Evolutionary conservation across 2,329 filamentous ascomycete genomes (phyloP).

Genomic region (Sarocladiaceae sp.): DNA sequence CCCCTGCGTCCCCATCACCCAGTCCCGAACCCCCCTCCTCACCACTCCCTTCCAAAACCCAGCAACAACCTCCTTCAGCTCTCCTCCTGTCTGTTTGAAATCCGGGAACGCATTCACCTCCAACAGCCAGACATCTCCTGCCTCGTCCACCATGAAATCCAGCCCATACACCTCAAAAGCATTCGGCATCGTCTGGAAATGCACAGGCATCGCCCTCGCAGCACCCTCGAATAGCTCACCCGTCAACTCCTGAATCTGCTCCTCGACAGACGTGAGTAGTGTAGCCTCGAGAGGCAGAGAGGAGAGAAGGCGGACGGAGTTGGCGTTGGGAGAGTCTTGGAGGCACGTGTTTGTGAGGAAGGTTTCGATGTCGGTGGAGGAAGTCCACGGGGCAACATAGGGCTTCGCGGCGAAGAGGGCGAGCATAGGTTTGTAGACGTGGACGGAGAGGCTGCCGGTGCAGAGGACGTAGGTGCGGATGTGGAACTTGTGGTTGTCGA

Average conservation of each 20-base stretch:
- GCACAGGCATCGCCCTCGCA: constrained; percentile 72
- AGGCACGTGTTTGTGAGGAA: constrained; percentile 96
- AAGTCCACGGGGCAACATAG: constrained; percentile 60
- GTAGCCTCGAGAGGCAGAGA: constrained; percentile 42
- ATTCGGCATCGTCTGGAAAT: constrained; percentile 86
- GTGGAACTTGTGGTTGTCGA: constrained; percentile 82
- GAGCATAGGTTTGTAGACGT: constrained; percentile 86
- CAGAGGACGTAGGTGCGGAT: constrained; percentile 87
- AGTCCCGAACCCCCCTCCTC: constrained; percentile 56
- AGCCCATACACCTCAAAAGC: constrained; percentile 89
- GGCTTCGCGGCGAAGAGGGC: constrained; percentile 77
- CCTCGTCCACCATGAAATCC: constrained; percentile 75
- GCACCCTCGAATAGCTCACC: constrained; percentile 82
- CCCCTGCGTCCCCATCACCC: constrained; percentile 46
- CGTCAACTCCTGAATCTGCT: constrained; percentile 67
- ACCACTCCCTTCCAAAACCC: constrained; percentile 74
- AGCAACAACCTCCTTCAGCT: constrained; percentile 63
- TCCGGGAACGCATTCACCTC: constrained; percentile 97
- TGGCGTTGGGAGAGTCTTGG: constrained; percentile 55
- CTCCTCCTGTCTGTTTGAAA: constrained; percentile 87
- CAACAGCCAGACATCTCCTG: constrained; percentile 60
- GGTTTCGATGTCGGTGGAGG: constrained; percentile 51
- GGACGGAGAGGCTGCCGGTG: constrained; percentile 69
- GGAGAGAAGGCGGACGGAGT: constrained; percentile 72
- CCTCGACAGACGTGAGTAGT: constrained; percentile 59